Base-by-base conservation (phyloP, 345 rosid genomes). In the Litchi chinensis region DNA sequence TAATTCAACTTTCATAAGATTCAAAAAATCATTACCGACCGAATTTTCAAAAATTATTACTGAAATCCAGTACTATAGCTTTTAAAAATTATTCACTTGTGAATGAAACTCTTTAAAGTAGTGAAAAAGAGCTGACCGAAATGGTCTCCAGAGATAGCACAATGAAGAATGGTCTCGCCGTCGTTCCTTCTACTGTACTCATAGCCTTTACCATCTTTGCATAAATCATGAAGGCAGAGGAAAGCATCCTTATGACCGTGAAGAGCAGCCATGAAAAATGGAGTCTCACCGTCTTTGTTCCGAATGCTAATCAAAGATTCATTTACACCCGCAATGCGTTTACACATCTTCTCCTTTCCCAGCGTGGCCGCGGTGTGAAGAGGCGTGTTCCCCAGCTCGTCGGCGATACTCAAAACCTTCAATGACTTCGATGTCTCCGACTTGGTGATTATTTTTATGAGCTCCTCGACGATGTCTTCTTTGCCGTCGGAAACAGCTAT, bases 351-450 rank as follows among this genome's bases (percentile, higher is more conserved):
- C 2, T 59, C 77, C 44, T 67, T 84, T 32, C 92, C 90, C 5
- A 83, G 68, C 4, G 74, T 18, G n/a, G 90, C 92, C 0, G 89
- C 90, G 0, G 62, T 5, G 32, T 89, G 92, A n/a, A 89, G 88
- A 18, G 90, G 78, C 4, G 87, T 87, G 52, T 84, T 85, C 1
- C 82, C 85, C 12, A 32, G 37, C 11, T 85, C 86, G 32, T 84
- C 83, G 16, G 1, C 26, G 0, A 65, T 71, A 26, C 16, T 18
- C 1, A 85, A 75, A 2, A 59, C 85, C 12, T 44, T 10, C 0
- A 0, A 5, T 1, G 10, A 84, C 12, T 44, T 10, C 0, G 1
- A 5, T 1, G 10, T 52, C 22, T 8, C 0, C 1, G 10, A 46
- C 0, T 52, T 9, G 7, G 2, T 0, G 71, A 89, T 71, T 24